phyloP scores from a whole-genome alignment of 176 grass and related monocot genomes.

The Rhipidocladum racemiflorum region DNA sequence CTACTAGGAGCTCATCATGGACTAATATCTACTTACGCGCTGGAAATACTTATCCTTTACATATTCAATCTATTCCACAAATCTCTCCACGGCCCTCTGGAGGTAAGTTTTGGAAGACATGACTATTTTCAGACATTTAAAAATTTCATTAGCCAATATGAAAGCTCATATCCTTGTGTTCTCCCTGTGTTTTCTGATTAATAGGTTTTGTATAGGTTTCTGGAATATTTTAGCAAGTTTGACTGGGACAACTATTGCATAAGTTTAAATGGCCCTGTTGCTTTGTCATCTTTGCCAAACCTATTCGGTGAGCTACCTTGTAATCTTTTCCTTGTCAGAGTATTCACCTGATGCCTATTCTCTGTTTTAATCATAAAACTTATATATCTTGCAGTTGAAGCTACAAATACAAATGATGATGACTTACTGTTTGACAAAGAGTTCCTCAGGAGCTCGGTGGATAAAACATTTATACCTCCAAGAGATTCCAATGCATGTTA shows the following conservation, averaged over 20 bases:
- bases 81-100: slow-evolving; percentile 61
- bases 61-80: slow-evolving; percentile 89
- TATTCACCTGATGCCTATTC: slow-evolving; percentile 26
- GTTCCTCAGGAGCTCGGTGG: slow-evolving; percentile 38
- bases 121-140: slow-evolving; percentile 9
- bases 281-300: slow-evolving; percentile 71
- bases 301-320: slow-evolving; percentile 57
- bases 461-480: slow-evolving; percentile 34
- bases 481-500: slow-evolving; percentile 26
- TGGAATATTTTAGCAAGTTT: slow-evolving; percentile 97
- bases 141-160: slow-evolving; percentile 22
- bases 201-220: slow-evolving; percentile 93
- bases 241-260: slow-evolving; percentile 88
- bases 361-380: slow-evolving; percentile 12
- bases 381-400: slow-evolving; percentile 54
- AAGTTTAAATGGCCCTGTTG: slow-evolving; percentile 80
- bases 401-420: slow-evolving; percentile 30
- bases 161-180: slow-evolving; percentile 9
- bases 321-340: slow-evolving; percentile 14
- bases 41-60: slow-evolving; percentile 80
- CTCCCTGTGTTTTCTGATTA: slow-evolving; percentile 25
- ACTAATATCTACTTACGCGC: slow-evolving; percentile 89
- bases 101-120: slow-evolving; percentile 36
- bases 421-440: slow-evolving; percentile 68
- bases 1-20: slow-evolving; percentile 85